Base-by-base conservation (phyloP, 169 alveolate species). In the Neospora caninum region DNA sequence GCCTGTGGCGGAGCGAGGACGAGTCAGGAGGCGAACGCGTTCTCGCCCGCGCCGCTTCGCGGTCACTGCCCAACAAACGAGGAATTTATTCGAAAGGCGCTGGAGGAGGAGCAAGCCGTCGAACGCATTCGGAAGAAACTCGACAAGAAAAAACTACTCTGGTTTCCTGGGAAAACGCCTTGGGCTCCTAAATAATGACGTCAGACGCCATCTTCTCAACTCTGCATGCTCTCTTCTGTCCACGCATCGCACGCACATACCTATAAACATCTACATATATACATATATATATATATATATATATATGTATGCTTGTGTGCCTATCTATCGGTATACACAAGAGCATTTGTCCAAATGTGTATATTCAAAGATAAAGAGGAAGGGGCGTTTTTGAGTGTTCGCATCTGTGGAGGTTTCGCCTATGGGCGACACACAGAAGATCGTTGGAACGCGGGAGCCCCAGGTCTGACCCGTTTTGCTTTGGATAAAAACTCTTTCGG, bases 31-130 rank as follows among this genome's bases (percentile, higher is more conserved):
- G 31, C 4, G 58, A 13, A 4, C 13, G 22, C 58, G 13, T 13
- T 13, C 73, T 64, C 20, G 25, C n/a, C 73, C 7, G 31, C 58
- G 13, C 22, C 20, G n/a, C 45, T 78, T n/a, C 39, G 42, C 27
- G 86, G 86, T 0, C 86, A 78, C 45, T 78, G 49, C 45, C 45
- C 86, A 6, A n/a, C 86, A 18, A 29, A n/a, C 45, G 10, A n/a
- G 22, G 39, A 39, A 31, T 42, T 82, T 49, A 43, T 82, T 49
- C 53, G 64, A 36, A 20, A 36, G 25, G 34, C 43, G 20, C 53
- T 82, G 27, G 89, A 82, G 41, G 89, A 82, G 38, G 54, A 38
- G 36, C 89, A 82, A 43, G 89, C 89, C 0, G 64, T 82, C 53
- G 69, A 82, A 41, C n/a, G 89, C 20, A 82, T 82, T 82, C 69